Evolutionary conservation across 805 yeast genomes (phyloP), one percentile per base, ranked within the genome.

Genomic region (Starmerella ratchasimensis): DNA sequence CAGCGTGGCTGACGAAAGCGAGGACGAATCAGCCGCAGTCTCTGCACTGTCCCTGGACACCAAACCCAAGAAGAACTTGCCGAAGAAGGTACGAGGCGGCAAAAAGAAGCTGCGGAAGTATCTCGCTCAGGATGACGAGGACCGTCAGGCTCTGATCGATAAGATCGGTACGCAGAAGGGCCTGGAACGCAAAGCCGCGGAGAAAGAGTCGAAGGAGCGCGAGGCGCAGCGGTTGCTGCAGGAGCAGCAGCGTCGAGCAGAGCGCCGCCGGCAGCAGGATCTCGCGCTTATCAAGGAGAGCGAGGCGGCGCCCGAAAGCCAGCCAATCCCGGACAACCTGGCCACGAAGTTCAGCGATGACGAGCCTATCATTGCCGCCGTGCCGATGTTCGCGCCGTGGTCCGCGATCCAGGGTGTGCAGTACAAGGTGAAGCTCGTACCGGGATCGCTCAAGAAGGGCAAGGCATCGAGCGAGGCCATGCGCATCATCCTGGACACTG

Each of bases 361-460:
- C 1, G 93, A 80, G 51, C 60, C 51, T 3, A 61, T 80, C 9
- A 50, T 64, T 9, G 80, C 74, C 40, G 73, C 80, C 5, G 69
- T 88, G 10, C 93, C 95, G 1, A 74, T 82, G 15, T 88, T 84
- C 65, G 96, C 90, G 0, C 98, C 98, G 2, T 90, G 95, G 94
- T 59, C 71, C 10, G 68, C 96, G 0, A 56, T 90, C 45, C 67
- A 63, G 42, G 79, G 79, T 54, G 72, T 68, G 56, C 76, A 80
- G 51, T 84, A 80, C 59, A 83, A 83, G 55, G 76, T 81, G 25
- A 88, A 88, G 55, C 59, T 88, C 22, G 80, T 75, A 47, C 86
- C 94, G 0, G 81, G 81, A 3, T 64, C 69, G 21, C 74, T 76
- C 20, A 90, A 90, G 56, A 86, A 88, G 54, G 94, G 95, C 2